Percentiles rank a stretch among this genome's conserved stretches.
Evolutionary conservation across 768 basidiomycete genomes (phyloP).

Genomic region (Amanita polypyramis): DNA sequence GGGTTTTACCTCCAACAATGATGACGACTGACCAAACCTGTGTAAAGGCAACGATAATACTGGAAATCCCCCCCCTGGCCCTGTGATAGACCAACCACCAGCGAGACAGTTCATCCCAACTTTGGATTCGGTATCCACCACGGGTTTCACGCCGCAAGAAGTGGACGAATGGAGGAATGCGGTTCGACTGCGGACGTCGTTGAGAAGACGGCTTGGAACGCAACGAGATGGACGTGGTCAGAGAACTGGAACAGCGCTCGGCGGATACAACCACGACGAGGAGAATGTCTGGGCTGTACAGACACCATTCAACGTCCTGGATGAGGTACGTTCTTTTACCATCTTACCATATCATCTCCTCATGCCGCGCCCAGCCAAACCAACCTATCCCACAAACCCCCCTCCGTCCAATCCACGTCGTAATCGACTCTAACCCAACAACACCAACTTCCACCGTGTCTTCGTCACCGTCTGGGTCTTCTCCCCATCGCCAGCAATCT

Average conservation of each 20-base stretch:
- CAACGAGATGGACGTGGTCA: not conserved
- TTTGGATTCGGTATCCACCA: not conserved
- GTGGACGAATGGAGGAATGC: conserved; percentile 4
- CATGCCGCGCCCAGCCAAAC: not conserved
- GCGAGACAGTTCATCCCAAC: too few species aligned
- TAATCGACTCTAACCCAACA: not conserved
- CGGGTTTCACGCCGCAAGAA: not conserved
- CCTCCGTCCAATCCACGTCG: not conserved
- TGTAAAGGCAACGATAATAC: too few species aligned
- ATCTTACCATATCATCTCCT: not conserved
- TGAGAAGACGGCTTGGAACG: not conserved
- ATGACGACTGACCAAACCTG: too few species aligned
- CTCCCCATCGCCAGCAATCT: not conserved
- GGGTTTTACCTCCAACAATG: too few species aligned
- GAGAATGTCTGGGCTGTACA: not conserved
- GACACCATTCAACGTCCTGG: not conserved
- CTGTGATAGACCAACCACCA: too few species aligned
- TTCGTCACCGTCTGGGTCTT: not conserved
- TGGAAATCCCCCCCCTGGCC: too few species aligned
- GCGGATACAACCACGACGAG: too few species aligned
- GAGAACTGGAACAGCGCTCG: not conserved
- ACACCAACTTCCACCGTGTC: not conserved
- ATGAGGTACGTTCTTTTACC: conserved; percentile 1
- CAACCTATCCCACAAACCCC: not conserved
- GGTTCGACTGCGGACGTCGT: not conserved